Evolutionary conservation across 1,139 yeast species (phyloP).

Genomic region (Lodderomyces elongisporus): DNA sequence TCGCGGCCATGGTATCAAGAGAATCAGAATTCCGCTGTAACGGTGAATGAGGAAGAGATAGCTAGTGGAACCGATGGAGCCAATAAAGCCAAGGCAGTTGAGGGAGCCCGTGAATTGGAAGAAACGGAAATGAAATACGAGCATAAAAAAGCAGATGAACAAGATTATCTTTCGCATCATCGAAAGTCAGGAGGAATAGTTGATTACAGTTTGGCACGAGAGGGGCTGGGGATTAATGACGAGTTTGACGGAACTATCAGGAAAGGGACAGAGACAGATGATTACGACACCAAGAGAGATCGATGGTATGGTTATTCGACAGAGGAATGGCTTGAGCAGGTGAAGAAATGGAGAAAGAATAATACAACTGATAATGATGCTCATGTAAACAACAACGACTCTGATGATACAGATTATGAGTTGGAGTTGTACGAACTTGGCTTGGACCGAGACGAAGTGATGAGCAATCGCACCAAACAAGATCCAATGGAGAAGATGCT

Average conservation of each 20-base stretch:
- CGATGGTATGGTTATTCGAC: slow-evolving; percentile 73
- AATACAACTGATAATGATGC: slow-evolving; percentile 36
- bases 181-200: slow-evolving; percentile 19
- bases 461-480: slow-evolving; percentile 26
- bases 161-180: slow-evolving; percentile 25
- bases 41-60: too few species aligned
- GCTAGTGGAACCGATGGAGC: slow-evolving; percentile 9
- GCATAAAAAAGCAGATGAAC: too few species aligned
- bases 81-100: too few species aligned
- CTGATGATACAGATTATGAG: slow-evolving; percentile 47
- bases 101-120: too few species aligned
- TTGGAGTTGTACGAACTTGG: slow-evolving; percentile 48
- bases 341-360: slow-evolving; percentile 43
- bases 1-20: slow-evolving; percentile 28
- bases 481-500: slow-evolving; percentile 35
- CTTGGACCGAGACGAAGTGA: slow-evolving; percentile 22
- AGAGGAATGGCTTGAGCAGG: slow-evolving; percentile 51
- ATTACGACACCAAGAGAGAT: slow-evolving; percentile 68
- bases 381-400: slow-evolving; percentile 14
- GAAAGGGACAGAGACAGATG: slow-evolving; percentile 24
- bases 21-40: slow-evolving; percentile 1
- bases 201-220: slow-evolving; percentile 28
- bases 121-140: too few species aligned
- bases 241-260: slow-evolving; percentile 15
- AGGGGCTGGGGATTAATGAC: slow-evolving; percentile 34